Base-by-base conservation (phyloP, 805 yeast genomes). In the Hemisphaericaspora nanyangensis region DNA sequence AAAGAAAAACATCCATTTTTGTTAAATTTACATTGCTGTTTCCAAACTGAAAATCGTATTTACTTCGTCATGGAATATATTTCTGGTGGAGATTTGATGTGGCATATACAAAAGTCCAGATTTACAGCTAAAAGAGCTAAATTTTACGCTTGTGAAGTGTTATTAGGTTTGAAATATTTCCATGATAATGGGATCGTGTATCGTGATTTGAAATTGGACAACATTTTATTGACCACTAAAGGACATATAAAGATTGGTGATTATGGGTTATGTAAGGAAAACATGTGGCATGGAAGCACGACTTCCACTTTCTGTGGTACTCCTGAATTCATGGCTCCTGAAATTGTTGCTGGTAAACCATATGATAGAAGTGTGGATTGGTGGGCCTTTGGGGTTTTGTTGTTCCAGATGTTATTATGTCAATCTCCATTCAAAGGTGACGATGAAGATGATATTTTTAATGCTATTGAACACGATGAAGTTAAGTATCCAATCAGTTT, bases 301-400 rank as follows among this genome's bases (percentile, higher is more conserved):
- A 93, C 97, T 0, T 82, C 87, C 4, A 93, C 99, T 0, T 93
- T 91, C 69, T 93, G 99, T 70, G 99, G 99, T 51, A 93, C 99
- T 2, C 99, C 99, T 0, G 99, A 93, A 61, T 86, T 93, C 51
- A 93, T 93, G 96, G 99, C 99, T 1, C 99, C 99, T 0, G 99
- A 93, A 63, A 91, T 93, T 49, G 72, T 93, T 55, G 82, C 87
- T 47, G 98, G 93, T 39, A 95, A 90, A 61, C 85, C 82, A 43
- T 93, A 93, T 55, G 93, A 89, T 38, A 80, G 95, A 55, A 85
- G 93, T 29, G 99, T 93, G 39, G 99, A 93, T 65, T 93, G 99
- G 99, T 93, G 99, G 99, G 98, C 99, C 1, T 88, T 90, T 71
- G 99, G 99, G 42, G 98, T 93, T 20, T 72, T 93, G 47, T 70